Evolutionary conservation across 768 basidiomycete genomes (phyloP).

Genomic region (Lentinula aciculospora): DNA sequence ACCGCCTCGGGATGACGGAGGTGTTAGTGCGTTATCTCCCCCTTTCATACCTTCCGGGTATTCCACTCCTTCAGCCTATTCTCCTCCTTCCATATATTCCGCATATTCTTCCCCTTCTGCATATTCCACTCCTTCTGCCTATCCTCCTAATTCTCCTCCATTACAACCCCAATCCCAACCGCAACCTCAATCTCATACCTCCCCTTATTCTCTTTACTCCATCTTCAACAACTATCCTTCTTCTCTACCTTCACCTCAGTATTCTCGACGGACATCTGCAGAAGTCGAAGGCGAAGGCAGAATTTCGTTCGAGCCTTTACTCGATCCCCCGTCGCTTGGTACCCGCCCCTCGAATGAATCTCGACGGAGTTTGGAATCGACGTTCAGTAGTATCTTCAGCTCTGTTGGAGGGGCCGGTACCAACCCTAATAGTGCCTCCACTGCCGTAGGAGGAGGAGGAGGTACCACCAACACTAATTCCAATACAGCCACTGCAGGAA

Average conservation of each 20-base stretch:
- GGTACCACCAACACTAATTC: not conserved
- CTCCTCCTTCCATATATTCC: constrained; percentile 16
- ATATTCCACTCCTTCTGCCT: constrained; percentile 11
- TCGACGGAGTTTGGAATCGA: constrained; percentile 38
- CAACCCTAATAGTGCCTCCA: constrained; percentile 24
- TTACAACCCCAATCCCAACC: not conserved
- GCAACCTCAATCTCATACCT: not conserved
- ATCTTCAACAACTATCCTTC: constrained; percentile 17
- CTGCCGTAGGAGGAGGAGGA: not conserved
- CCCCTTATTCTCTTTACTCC: constrained; percentile 10
- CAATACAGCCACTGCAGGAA: constrained; percentile 9
- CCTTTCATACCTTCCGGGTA: constrained; percentile 1
- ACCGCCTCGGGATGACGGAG: not conserved
- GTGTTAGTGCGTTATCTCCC: not conserved
- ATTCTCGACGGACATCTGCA: too few species aligned
- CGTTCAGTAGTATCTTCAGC: constrained; percentile 33
- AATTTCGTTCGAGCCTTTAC: constrained; percentile 53
- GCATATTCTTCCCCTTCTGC: constrained; percentile 7
- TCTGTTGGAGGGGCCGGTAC: too few species aligned
- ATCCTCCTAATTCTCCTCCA: constrained; percentile 21
- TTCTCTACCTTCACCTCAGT: constrained; percentile 34
- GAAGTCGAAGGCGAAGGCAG: too few species aligned
- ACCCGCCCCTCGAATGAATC: constrained; percentile 29
- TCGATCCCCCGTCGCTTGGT: constrained; percentile 24
- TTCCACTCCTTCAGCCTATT: constrained; percentile 11